A percentile compares a stretch with the other conserved stretches of the same genome.
These are phyloP conservation scores for Friedmanniomyces simplex DNA, from an alignment of 495 filamentous ascomycete genomes.

Conservation along the genomic window DNA sequence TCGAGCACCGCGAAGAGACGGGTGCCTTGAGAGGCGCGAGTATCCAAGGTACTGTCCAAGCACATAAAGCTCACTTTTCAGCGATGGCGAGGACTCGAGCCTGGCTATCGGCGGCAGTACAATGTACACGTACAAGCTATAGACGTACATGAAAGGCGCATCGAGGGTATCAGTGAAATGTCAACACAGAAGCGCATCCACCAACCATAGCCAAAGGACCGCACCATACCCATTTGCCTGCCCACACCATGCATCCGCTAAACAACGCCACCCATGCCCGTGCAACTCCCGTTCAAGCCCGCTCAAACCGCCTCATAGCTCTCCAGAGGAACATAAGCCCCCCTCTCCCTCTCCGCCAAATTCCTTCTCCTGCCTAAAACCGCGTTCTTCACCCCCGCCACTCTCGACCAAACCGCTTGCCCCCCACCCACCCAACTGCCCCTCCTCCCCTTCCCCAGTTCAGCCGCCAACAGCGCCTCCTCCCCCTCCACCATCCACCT, in stretches of 20 bases:
- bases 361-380: constrained; percentile 21
- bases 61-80: no score
- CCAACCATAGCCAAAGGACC: neutral
- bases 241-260: no score
- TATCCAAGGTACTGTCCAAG: no score
- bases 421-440: constrained; percentile 11
- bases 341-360: constrained; percentile 23
- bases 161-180: neutral
- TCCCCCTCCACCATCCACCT: constrained; percentile 75
- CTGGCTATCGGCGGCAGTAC: no score
- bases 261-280: neutral
- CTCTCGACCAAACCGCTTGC: constrained; percentile 6
- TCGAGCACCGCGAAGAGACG: no score
- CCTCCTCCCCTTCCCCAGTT: constrained; percentile 28
- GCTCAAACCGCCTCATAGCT: constrained; percentile 19
- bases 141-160: neutral
- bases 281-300: neutral
- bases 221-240: no score
- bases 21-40: no score
- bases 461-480: constrained; percentile 33
- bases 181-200: neutral
- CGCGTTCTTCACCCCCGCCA: constrained; percentile 32
- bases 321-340: constrained; percentile 21
- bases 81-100: no score
- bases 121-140: neutral